Base-by-base conservation (phyloP, 495 filamentous ascomycete species). In the Aspergillus biplanus region DNA sequence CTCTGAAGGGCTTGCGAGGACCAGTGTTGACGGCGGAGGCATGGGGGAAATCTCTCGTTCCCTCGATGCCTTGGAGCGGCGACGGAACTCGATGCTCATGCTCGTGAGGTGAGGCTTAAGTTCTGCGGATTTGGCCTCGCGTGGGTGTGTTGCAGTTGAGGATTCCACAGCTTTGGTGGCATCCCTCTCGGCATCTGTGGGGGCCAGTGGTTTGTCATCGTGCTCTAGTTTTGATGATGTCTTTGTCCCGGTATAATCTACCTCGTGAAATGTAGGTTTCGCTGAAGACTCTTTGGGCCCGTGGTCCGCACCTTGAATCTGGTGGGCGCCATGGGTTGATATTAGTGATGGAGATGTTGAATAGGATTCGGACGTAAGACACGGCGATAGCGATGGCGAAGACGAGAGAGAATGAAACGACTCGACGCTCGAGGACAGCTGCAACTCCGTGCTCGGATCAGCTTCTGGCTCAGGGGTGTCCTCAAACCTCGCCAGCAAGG, bases 21-120 rank as follows among this genome's bases (percentile, higher is more conserved):
- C 87, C 16, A 92, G 75, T 53, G 89, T 86, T 3, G 87, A 87
- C 7, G 86, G 76, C 3, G 88, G 77, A 9, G 89, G 89, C 63
- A 93, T 80, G 0, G 91, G 90, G 6, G 90, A 92, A n/a, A 89
- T 77, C 39, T 84, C 82, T 32, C 86, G 84, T 64, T 83, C 76
- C 58, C 81, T 83, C 6, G 88, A 84, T 21, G 82, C 76, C 47
- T 72, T 76, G 5, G 75, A 75, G n/a, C 84, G 83, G 21, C 78
- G 79, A 33, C 83, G 83, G 44, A 85, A 78, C n/a, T 84, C 73
- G 18, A 75, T 60, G 47, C 75, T 75, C 67, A 82, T 80, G 33
- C 81, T 82, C 39, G 75, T 76, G 8, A 85, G 81, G 37, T 79
- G 70, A 11, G 79, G 69, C 37, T 82, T 79, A 5, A 57, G 59